Conservation (phyloP, 2,329 filamentous ascomycete species). For the Arthrobotrys entomopaga region DNA sequence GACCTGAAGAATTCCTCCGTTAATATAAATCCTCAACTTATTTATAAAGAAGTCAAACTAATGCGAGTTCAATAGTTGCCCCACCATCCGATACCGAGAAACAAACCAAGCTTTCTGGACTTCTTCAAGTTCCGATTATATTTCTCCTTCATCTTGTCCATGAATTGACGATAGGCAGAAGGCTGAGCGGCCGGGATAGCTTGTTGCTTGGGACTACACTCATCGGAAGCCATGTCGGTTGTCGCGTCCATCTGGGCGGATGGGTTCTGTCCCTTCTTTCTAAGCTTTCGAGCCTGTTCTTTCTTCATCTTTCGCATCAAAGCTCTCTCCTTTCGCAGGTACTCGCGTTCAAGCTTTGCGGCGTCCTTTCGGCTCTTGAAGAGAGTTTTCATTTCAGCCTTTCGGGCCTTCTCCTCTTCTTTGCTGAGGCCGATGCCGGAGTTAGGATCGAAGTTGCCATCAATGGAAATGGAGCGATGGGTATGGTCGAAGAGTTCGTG, state of each 20-base stretch:
- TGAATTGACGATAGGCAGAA: no score
- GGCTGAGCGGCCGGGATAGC: no score
- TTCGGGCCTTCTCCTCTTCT: constrained; percentile 22
- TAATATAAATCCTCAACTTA: no score
- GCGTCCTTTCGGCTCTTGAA: constrained; percentile 28
- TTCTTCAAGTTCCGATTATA: constrained; percentile 10
- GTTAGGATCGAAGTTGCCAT: background rate
- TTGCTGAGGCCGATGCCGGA: constrained; percentile 14
- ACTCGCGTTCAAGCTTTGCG: constrained; percentile 13
- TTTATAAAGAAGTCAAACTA: background rate
- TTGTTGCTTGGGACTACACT: background rate
- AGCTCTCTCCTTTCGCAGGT: constrained; percentile 15
- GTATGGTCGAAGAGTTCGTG: constrained; percentile 2
- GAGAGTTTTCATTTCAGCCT: constrained; percentile 24
- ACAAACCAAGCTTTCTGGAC: constrained; percentile 18
- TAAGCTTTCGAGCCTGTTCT: background rate
- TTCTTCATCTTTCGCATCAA: constrained; percentile 15
- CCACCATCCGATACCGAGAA: constrained; percentile 35
- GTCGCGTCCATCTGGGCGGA: no score
- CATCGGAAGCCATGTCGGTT: background rate
- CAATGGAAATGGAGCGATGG: background rate
- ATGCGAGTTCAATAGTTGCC: constrained; percentile 24
- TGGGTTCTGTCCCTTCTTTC: constrained; percentile 2
- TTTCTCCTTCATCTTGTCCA: constrained; percentile 5
- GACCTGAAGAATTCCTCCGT: no score